These are phyloP conservation scores for Emergomyces orientalis DNA, from an alignment of 2,329 filamentous ascomycete species.

Conservation along the genomic window DNA sequence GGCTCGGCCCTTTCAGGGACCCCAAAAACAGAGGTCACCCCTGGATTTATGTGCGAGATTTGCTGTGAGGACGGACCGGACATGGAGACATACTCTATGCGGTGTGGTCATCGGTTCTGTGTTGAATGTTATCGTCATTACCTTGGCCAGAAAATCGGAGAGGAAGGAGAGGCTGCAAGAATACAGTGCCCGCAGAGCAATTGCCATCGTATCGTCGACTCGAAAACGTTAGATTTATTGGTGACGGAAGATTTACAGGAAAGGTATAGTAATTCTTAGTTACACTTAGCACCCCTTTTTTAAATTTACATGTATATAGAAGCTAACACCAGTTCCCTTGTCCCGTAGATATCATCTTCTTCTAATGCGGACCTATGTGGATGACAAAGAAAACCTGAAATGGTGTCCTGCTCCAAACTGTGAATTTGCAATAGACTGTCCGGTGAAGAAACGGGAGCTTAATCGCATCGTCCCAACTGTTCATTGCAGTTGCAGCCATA, in stretches of 20 bases:
- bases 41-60: conserved; percentile 84
- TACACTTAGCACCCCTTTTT: background rate
- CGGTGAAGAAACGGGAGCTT: conserved; percentile 78
- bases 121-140: conserved; percentile 89
- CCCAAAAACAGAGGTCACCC: conserved; percentile 60
- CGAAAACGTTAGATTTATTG: conserved; percentile 73
- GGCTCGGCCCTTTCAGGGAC: conserved; percentile 52
- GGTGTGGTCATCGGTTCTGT: conserved; percentile 89
- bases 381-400: conserved; percentile 89
- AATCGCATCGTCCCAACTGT: conserved; percentile 82
- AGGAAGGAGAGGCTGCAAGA: conserved; percentile 87
- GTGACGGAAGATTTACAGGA: conserved; percentile 48
- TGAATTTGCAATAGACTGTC: conserved; percentile 81
- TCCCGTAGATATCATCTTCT: conserved; percentile 64
- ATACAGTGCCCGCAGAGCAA: conserved; percentile 87
- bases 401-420: conserved; percentile 99
- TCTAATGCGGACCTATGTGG: conserved; percentile 88
- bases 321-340: background rate
- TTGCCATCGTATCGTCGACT: conserved; percentile 85
- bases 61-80: conserved; percentile 81
- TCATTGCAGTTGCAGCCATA: conserved; percentile 69
- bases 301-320: background rate
- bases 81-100: conserved; percentile 82
- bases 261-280: conserved; percentile 35
- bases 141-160: conserved; percentile 81